Evolutionary conservation across 2,329 filamentous ascomycete genomes (phyloP), one percentile per base, ranked within the genome.

Genomic region (Esteya vermicola): DNA sequence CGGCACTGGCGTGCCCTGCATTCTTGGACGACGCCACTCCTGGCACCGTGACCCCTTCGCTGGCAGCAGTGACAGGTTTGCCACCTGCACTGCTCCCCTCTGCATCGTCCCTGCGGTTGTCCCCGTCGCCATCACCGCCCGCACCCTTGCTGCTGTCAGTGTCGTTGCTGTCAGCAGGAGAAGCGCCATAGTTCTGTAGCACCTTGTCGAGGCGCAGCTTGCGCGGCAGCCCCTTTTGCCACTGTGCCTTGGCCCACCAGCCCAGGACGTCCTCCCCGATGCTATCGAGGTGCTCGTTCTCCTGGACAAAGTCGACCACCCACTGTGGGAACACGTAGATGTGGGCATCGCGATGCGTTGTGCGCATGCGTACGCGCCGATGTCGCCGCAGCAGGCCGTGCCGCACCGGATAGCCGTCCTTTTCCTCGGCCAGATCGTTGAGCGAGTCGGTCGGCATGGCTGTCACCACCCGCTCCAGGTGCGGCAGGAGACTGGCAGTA

Each of bases 241-340:
- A 98, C 40, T 78, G 78, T 1, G 89, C 78, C 57, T 96, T 96
- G 26, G 88, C 85, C 86, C 88, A 94, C 82, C 85, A 94, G 7
- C 88, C 86, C 14, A 96, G 67, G 6, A 95, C 76, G 52, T 96
- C 89, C 57, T 96, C 89, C 25, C 82, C 83, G 36, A 98, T 78
- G 41, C 80, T 93, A 51, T 94, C 84, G 46, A 98, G 75, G 10
- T 72, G 77, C 23, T 88, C 80, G 51, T 95, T 93, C 45, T 71
- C 67, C 43, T 75, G 72, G 32, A 93, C 75, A 57, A 94, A 82
- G 40, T 93, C 80, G 52, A 94, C 73, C 9, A 93, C 72, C 89
- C 91, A 96, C 48, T 76, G 77, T 0, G 91, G 91, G 49, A 98
- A 84, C 46, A 98, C 76, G 59, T 98, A 98, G 43, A 96, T 81